Base-by-base conservation (phyloP, 768 basidiomycete genomes). In the Suillus decipiens region DNA sequence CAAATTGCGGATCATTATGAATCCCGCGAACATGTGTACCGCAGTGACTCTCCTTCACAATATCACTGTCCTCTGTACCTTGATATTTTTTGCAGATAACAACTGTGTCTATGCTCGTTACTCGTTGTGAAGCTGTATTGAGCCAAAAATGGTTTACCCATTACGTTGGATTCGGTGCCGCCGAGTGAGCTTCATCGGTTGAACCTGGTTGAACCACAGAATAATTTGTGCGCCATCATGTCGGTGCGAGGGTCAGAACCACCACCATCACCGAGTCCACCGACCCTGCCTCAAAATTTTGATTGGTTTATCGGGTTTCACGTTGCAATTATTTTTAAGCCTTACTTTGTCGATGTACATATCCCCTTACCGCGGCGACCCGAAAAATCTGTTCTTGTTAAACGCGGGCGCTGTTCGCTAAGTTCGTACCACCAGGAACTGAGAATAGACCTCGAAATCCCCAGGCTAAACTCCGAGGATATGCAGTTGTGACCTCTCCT, bases 241-340 rank as follows among this genome's bases (percentile, higher is more conserved):
- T 51, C 9, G 28, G 48, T 28, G 24, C 48, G 17, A 3, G 48
- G 24, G 28, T 31, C 50, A 10, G 22, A 24, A 48, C 47, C 28
- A 48, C 28, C 50, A 19, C 17, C 31, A 51, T 33, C 9, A 11
- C 15, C 28, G 50, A 51, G 80, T 62, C 83, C 83, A 28, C 83
- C 85, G 68, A 82, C 81, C 34, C 84, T 80, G 80, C 83, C 83
- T 28, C 28, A 28, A 28, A 1, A 2, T 1, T 85, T 17, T 31
- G 84, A 64, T 84, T 84, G 68, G 77, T 84, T 60, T 76, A 79
- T 24, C 83, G 82, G 68, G 77, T 83, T 6, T 85, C 15, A 28
- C 9, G 48, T 48, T 48, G 6, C 24, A 24, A 24, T 86, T 68
- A 70, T 85, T 15, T 79, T 76, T 5, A 0, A 81, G 61, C 63